phyloP scores from a whole-genome alignment of 345 rosid species.

The Noccaea caerulescens region DNA sequence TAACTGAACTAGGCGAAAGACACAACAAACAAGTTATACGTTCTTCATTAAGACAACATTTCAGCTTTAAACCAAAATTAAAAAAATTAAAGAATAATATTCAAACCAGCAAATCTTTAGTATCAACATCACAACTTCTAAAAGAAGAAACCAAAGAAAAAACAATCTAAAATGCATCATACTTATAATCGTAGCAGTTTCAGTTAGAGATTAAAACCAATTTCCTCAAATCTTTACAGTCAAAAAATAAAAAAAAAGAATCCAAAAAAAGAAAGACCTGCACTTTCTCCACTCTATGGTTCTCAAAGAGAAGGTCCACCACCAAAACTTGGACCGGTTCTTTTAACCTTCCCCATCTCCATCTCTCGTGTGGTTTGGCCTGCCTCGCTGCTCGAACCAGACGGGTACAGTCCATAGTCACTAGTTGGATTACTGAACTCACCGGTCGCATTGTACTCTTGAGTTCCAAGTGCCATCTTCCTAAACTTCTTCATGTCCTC shows the following conservation, averaged over 20 bases:
- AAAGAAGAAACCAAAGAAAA: neutral
- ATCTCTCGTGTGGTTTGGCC: constrained; percentile 64
- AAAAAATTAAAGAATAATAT: constrained; percentile 39
- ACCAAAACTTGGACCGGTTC: constrained; percentile 50
- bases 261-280: constrained; percentile 8
- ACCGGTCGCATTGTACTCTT: constrained; percentile 60
- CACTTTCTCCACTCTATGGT: constrained; percentile 3
- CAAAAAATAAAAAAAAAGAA: neutral
- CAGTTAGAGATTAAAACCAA: constrained; percentile 35
- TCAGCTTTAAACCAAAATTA: neutral
- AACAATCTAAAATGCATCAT: constrained; percentile 20
- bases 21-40: neutral
- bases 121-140: constrained; percentile 34
- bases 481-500: constrained; percentile 78
- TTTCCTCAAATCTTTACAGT: constrained; percentile 46
- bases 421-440: constrained; percentile 71
- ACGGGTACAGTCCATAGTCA: constrained; percentile 66
- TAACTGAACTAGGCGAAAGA: neutral
- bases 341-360: constrained; percentile 72
- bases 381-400: constrained; percentile 72
- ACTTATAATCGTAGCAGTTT: constrained; percentile 20
- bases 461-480: constrained; percentile 71
- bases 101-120: constrained; percentile 1
- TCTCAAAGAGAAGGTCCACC: constrained; percentile 49
- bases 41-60: neutral